A percentile compares a stretch with the other conserved stretches of the same genome.
phyloP scores from a whole-genome alignment of 2,329 filamentous ascomycete genomes.

The Fusarium secorum region DNA sequence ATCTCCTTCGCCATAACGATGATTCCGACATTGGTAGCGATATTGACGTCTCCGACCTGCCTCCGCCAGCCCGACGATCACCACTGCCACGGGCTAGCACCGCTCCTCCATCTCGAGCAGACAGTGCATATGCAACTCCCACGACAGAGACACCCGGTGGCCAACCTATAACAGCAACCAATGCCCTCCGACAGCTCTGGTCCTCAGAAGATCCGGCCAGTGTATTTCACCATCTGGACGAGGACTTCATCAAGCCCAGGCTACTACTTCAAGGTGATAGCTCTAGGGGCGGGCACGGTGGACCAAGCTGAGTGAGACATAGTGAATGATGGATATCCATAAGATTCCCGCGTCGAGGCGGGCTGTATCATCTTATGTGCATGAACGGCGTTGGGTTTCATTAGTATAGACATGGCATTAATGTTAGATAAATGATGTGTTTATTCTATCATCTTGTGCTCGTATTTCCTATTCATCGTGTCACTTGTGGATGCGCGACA shows the following conservation, averaged over 20 bases:
- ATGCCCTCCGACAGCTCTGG: constrained; percentile 81
- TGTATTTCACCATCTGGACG: constrained; percentile 90
- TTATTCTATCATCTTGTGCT: background rate
- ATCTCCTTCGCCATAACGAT: constrained; percentile 60
- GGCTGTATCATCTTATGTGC: constrained; percentile 34
- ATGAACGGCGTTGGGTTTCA: constrained; percentile 41
- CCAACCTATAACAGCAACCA: constrained; percentile 71
- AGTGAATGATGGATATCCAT: constrained; percentile 6
- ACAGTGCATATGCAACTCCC: constrained; percentile 45
- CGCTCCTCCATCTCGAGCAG: constrained; percentile 36
- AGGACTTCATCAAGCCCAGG: constrained; percentile 94
- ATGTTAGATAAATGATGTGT: constrained; percentile 25
- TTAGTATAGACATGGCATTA: constrained; percentile 30
- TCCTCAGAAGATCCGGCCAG: constrained; percentile 88
- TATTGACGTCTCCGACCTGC: constrained; percentile 72
- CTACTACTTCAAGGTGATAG: constrained; percentile 77
- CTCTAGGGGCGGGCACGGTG: constrained; percentile 41
- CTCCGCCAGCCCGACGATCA: constrained; percentile 63
- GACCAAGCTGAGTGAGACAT: constrained; percentile 29
- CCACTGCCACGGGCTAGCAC: constrained; percentile 46
- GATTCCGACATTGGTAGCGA: constrained; percentile 70
- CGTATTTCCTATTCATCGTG: background rate
- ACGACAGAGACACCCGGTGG: constrained; percentile 41
- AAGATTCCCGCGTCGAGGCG: background rate
- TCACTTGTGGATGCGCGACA: background rate